Conservation (phyloP, 2,329 filamentous ascomycete genomes). For the Fusarium sp. region DNA sequence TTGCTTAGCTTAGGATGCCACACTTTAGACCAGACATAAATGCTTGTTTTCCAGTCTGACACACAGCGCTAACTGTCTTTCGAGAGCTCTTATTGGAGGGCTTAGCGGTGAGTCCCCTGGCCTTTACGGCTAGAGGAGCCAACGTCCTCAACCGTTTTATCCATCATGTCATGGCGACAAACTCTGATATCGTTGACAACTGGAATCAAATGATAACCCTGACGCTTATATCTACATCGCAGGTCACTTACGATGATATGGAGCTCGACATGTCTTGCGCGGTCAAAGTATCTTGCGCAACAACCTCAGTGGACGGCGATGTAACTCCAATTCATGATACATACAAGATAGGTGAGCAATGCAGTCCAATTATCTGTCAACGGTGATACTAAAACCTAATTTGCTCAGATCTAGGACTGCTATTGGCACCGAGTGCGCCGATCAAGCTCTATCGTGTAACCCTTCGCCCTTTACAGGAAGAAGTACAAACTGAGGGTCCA, state of each 20-base stretch:
- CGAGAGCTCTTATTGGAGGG: not conserved
- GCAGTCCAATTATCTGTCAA: not conserved
- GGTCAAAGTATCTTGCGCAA: not conserved
- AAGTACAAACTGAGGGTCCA: not conserved
- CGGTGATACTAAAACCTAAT: too few species aligned
- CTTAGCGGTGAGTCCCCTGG: not conserved
- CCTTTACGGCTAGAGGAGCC: not conserved
- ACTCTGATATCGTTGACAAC: not conserved
- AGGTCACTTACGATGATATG: not conserved
- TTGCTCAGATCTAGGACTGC: fast-evolving
- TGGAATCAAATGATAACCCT: fast-evolving
- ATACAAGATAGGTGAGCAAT: not conserved
- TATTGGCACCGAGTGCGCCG: not conserved
- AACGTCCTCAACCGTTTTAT: not conserved
- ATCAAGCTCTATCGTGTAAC: not conserved
- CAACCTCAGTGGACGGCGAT: not conserved
- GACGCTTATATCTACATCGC: not conserved
- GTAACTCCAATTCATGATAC: not conserved
- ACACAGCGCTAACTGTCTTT: not conserved
- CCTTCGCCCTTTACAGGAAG: not conserved
- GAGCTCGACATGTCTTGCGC: not conserved
- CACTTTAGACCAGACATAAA: too few species aligned
- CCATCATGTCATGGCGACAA: not conserved
- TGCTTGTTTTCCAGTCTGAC: not conserved
- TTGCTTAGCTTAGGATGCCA: not conserved